Evolutionary conservation across 371 early-diverging fungal genomes (phyloP).

Genomic region (Mucor irregularis): DNA sequence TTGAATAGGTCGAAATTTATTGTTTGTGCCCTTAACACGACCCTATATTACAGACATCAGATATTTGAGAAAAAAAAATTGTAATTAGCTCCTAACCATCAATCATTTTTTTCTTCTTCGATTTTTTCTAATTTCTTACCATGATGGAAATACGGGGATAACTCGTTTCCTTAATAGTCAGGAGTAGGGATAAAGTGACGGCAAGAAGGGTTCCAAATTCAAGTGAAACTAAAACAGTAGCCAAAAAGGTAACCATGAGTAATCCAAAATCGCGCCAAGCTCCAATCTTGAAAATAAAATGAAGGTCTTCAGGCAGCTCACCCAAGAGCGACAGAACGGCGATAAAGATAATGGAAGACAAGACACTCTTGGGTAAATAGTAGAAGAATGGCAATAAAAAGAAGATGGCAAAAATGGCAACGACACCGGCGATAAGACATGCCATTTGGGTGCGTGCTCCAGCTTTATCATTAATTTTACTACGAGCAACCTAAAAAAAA

Average conservation of each 20-base stretch:
- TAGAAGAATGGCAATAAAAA: slow-evolving; percentile 81
- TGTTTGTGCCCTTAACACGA: slow-evolving; percentile 43
- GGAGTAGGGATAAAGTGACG: slow-evolving; percentile 79
- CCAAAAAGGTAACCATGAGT: slow-evolving; percentile 76
- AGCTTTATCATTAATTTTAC: slow-evolving; percentile 87
- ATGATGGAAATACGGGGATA: slow-evolving; percentile 79
- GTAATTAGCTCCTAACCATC: no score
- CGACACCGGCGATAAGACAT: slow-evolving; percentile 73
- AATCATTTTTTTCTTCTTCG: background rate
- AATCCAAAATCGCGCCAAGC: slow-evolving; percentile 88
- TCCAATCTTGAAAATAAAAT: slow-evolving; percentile 77
- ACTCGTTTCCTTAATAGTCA: slow-evolving; percentile 90
- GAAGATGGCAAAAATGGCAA: slow-evolving; percentile 78
- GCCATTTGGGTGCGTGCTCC: slow-evolving; percentile 90
- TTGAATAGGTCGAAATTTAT: slow-evolving; percentile 56
- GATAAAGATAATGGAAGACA: slow-evolving; percentile 84
- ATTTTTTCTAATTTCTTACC: slow-evolving; percentile 35
- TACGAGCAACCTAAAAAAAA: slow-evolving; percentile 66
- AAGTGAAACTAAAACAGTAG: slow-evolving; percentile 82
- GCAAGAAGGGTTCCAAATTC: slow-evolving; percentile 91
- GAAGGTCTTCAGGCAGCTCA: slow-evolving; percentile 76
- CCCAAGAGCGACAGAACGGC: slow-evolving; percentile 84
- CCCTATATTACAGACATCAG: slow-evolving; percentile 26
- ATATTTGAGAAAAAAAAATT: background rate
- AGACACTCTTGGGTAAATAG: slow-evolving; percentile 84